Evolutionary conservation across 2,329 filamentous ascomycete species (phyloP).

Genomic region (Venturia carpophila): DNA sequence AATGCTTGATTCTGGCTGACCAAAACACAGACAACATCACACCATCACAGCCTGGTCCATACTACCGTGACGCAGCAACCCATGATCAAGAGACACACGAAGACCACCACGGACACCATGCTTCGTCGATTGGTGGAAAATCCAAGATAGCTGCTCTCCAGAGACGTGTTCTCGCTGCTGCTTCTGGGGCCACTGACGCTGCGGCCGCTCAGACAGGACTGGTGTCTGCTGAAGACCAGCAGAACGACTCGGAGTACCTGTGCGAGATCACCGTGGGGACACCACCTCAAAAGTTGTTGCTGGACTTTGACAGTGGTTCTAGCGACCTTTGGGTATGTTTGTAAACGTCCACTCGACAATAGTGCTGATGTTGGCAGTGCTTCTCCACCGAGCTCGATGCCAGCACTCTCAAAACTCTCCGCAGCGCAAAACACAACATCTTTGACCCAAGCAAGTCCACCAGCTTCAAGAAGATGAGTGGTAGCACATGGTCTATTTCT

Average conservation of each 20-base stretch:
- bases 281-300: constrained; percentile 49
- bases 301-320: constrained; percentile 63
- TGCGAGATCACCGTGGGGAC: constrained; percentile 57
- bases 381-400: constrained; percentile 5
- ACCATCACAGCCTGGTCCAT: constrained; percentile 56
- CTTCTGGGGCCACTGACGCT: not conserved
- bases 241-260: constrained; percentile 60
- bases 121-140: not conserved
- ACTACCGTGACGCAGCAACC: constrained; percentile 41
- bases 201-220: constrained; percentile 30
- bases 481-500: constrained; percentile 54
- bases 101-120: not conserved
- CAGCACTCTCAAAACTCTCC: not conserved
- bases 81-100: not conserved
- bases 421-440: constrained; percentile 37
- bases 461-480: constrained; percentile 45
- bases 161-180: not conserved
- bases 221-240: constrained; percentile 54
- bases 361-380: not conserved
- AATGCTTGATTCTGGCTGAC: not conserved
- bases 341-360: not conserved
- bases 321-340: constrained; percentile 47
- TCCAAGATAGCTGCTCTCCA: not conserved
- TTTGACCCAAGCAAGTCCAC: constrained; percentile 55
- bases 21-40: constrained; percentile 39